These are phyloP conservation scores for Euphrasia confusa DNA, from an alignment of 257 asterid genomes.

Conservation along the genomic window DNA sequence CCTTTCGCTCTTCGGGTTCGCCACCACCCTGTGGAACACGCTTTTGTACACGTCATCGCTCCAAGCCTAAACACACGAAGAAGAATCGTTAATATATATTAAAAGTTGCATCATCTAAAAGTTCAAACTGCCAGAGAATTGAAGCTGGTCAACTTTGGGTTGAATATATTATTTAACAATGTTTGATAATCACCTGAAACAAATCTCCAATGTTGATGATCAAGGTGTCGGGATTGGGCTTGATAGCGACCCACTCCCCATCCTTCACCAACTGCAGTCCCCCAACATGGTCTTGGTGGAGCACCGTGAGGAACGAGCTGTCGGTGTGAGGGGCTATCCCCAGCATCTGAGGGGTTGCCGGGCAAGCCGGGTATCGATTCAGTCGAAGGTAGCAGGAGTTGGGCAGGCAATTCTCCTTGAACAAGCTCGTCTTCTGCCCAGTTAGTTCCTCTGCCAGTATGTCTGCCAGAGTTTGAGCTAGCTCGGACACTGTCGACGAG, in stretches of 20 bases:
- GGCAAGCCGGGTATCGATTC: conserved; percentile 79
- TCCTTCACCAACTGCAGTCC: conserved; percentile 76
- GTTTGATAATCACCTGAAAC: conserved; percentile 44
- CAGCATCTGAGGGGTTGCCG: conserved; percentile 37
- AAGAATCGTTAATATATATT: too few relatives aligned
- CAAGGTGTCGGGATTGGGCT: conserved; percentile 66
- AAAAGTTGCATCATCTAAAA: too few relatives aligned
- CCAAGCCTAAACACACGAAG: conserved; percentile 51
- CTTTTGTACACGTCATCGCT: conserved; percentile 61
- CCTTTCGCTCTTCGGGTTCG: conserved; percentile 49
- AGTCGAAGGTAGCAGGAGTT: conserved; percentile 65
- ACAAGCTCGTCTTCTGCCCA: conserved; percentile 37
- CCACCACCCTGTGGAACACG: conserved; percentile 61
- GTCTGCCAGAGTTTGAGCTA: conserved; percentile 50
- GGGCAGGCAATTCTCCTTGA: conserved; percentile 48
- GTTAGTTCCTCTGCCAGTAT: conserved; percentile 49
- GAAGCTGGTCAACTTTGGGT: too few relatives aligned
- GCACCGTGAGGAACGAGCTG: conserved; percentile 70
- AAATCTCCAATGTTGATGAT: conserved; percentile 81
- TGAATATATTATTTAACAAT: too few relatives aligned
- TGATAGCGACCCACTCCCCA: conserved; percentile 73
- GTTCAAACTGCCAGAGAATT: too few relatives aligned
- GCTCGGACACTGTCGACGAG: conserved; percentile 41
- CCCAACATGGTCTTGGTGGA: conserved; percentile 78
- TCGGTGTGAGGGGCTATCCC: conserved; percentile 87